phyloP scores from a whole-genome alignment of 2,329 filamentous ascomycete species.

The Cytospora mali region DNA sequence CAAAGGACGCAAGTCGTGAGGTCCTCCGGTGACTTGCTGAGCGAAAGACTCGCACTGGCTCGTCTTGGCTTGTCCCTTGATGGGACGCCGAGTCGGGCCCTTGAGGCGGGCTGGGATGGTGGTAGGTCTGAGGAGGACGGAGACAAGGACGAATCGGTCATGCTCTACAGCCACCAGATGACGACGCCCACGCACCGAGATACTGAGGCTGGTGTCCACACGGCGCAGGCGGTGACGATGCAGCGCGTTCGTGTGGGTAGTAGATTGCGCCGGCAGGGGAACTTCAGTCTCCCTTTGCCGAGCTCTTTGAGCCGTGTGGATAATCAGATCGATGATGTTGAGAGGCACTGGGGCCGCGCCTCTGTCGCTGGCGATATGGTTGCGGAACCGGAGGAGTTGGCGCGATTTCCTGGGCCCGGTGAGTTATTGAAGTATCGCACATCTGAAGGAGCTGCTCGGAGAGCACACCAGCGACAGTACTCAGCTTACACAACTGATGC shows the following conservation, averaged over 20 bases:
- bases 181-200: no score
- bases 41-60: neutral
- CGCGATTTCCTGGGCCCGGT: no score
- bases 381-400: neutral
- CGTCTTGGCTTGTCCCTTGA: neutral
- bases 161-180: no score
- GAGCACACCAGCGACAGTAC: no score
- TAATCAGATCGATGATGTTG: neutral
- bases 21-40: neutral
- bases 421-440: no score
- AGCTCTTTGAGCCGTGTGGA: constrained; percentile 1
- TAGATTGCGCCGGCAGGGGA: neutral
- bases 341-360: neutral
- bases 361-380: neutral
- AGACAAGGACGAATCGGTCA: no score
- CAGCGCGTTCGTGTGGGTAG: no score
- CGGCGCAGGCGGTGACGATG: neutral
- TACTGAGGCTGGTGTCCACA: neutral
- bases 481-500: no score
- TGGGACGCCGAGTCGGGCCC: neutral
- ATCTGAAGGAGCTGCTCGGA: neutral
- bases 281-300: neutral
- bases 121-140: neutral
- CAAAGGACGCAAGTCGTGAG: neutral
- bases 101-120: no score